Conservation (phyloP, 2,329 filamentous ascomycete genomes). For the Microdochium paspali region DNA sequence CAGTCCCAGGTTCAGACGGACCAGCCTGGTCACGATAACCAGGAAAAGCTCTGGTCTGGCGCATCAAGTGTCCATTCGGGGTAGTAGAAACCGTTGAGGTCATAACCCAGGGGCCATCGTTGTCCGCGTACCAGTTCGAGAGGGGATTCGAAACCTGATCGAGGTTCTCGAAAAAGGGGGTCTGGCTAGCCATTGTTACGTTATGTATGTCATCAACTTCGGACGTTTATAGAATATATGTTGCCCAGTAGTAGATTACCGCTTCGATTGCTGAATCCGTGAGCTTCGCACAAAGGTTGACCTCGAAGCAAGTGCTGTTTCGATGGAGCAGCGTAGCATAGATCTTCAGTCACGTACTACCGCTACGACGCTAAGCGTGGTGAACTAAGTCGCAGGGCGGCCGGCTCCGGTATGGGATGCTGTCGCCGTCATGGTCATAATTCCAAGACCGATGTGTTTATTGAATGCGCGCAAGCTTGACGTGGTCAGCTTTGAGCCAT, state of each 20-base stretch:
- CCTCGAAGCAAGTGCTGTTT: too few species aligned
- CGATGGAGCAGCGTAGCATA: too few species aligned
- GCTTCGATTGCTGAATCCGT: too few species aligned
- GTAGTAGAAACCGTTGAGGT: conserved; percentile 19
- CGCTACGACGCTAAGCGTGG: too few species aligned
- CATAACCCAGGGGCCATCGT: conserved; percentile 35
- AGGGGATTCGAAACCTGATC: conserved; percentile 8
- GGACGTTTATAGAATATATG: too few species aligned
- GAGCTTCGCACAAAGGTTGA: too few species aligned
- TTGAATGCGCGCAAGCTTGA: background rate
- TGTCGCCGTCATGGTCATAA: background rate
- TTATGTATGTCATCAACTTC: background rate
- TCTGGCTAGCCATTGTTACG: background rate
- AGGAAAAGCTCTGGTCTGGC: background rate
- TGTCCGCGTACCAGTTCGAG: conserved; percentile 24
- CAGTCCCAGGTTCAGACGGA: conserved; percentile 29
- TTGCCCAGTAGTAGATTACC: too few species aligned
- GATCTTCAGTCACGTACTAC: too few species aligned
- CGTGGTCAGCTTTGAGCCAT: background rate
- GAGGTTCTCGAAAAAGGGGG: background rate
- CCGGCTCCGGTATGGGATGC: background rate
- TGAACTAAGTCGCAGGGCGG: background rate
- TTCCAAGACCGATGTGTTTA: background rate
- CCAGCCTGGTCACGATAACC: conserved; percentile 17
- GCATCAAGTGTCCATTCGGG: background rate